A percentile compares a stretch with the other conserved stretches of the same genome.
Conservation (phyloP, 306 rosid genomes). For the Astragalus membranaceus region DNA sequence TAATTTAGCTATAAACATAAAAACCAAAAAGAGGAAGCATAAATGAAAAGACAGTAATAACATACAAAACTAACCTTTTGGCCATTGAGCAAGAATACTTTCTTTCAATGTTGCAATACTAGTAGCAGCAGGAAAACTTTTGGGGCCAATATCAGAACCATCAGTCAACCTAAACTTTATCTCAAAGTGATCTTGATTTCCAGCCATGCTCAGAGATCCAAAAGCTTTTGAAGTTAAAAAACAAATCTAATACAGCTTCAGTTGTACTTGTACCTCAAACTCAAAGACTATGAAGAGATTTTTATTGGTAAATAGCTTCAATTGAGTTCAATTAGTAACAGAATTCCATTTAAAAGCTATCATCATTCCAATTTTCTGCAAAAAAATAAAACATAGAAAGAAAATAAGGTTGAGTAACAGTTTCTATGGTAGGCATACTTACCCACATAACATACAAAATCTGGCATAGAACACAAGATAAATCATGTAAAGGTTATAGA, state of each 20-base stretch:
- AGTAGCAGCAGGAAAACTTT: conserved; percentile 77
- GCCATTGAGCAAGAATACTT: conserved; percentile 93
- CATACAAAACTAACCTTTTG: conserved; percentile 58
- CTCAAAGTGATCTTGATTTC: conserved; percentile 82
- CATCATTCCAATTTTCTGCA: conserved; percentile 25
- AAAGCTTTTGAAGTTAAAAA: not conserved
- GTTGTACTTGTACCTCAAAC: conserved; percentile 10
- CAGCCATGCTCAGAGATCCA: conserved; percentile 59
- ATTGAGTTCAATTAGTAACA: conserved; percentile 25
- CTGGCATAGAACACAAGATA: conserved; percentile 7
- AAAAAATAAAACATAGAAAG: conserved; percentile 6
- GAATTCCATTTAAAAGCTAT: conserved; percentile 16
- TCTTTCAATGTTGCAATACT: conserved; percentile 79
- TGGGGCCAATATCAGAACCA: conserved; percentile 97
- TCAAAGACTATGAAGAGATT: not conserved
- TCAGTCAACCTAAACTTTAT: conserved; percentile 87
- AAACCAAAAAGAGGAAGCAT: not conserved
- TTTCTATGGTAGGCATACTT: not conserved
- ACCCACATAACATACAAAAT: conserved; percentile 10
- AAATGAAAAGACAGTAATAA: not conserved
- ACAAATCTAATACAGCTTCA: conserved; percentile 21
- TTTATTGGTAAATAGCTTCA: conserved; percentile 15
- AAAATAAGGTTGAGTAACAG: not conserved
- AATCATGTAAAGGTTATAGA: not conserved
- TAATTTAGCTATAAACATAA: not conserved